These are phyloP conservation scores for Corylus americana DNA, from an alignment of 306 rosid species.

Conservation along the genomic window DNA sequence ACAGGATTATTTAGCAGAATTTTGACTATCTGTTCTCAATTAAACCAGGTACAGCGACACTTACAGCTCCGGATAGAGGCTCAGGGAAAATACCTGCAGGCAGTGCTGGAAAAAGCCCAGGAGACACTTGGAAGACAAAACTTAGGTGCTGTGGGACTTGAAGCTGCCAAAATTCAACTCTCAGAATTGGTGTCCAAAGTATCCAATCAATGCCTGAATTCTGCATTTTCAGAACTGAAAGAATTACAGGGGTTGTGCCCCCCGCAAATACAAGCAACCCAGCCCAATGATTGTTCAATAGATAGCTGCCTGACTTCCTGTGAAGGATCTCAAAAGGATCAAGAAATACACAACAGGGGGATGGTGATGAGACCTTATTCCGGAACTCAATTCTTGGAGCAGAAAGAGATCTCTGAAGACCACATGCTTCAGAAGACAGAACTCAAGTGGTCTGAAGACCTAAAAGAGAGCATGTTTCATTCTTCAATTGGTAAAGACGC, in stretches of 20 bases:
- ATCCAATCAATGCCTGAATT: conserved; percentile 73
- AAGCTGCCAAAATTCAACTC: conserved; percentile 83
- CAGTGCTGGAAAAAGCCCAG: conserved; percentile 81
- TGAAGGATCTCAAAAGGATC: conserved; percentile 74
- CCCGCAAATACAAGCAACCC: conserved; percentile 39
- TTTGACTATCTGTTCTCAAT: conserved; percentile 19
- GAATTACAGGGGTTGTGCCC: conserved; percentile 54
- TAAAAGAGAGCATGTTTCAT: conserved; percentile 40
- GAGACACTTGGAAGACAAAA: conserved; percentile 76
- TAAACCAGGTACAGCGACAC: conserved; percentile 80
- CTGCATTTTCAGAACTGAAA: conserved; percentile 66
- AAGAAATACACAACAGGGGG: conserved; percentile 39
- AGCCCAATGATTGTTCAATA: conserved; percentile 62
- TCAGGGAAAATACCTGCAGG: conserved; percentile 83
- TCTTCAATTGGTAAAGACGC: conserved; percentile 30
- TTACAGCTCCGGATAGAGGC: conserved; percentile 88
- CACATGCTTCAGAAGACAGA: conserved; percentile 30
- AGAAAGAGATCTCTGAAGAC: conserved; percentile 38
- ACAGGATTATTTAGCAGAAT: neutral
- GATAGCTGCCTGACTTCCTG: conserved; percentile 78
- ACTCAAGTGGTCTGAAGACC: conserved; percentile 33
- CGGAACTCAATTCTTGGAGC: conserved; percentile 42
- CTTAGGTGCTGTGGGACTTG: conserved; percentile 59
- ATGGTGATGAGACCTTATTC: conserved; percentile 37
- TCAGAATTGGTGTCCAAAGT: conserved; percentile 86